These are phyloP conservation scores for Ceratobasidium sp. DNA, from an alignment of 1,284 basidiomycete species.

Conservation along the genomic window DNA sequence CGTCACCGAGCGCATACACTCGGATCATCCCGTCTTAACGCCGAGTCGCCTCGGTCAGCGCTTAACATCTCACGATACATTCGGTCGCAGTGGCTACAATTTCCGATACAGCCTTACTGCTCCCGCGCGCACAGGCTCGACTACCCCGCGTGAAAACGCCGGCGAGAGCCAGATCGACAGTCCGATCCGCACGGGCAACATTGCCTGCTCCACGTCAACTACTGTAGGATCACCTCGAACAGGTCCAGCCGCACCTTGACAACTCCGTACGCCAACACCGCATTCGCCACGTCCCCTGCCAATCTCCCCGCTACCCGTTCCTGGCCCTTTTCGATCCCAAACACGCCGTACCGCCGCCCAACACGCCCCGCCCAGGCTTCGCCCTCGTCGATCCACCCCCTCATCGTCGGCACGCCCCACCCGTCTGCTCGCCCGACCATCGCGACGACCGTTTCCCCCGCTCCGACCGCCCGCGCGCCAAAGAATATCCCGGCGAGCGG, in stretches of 20 bases:
- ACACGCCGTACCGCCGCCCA: slow-evolving; percentile 81
- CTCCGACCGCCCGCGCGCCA: slow-evolving; percentile 71
- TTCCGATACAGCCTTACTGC: neutral
- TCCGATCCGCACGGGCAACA: slow-evolving; percentile 80
- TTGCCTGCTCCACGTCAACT: too few species aligned
- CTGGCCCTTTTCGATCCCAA: slow-evolving; percentile 74
- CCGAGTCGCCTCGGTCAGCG: too few species aligned
- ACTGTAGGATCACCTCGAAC: too few species aligned
- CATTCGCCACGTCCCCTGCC: slow-evolving; percentile 78
- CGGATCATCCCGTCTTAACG: too few species aligned
- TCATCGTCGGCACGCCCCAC: slow-evolving; percentile 58
- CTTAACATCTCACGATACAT: too few species aligned
- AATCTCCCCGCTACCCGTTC: slow-evolving; percentile 54
- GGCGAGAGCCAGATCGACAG: slow-evolving; percentile 80
- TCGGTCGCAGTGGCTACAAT: too few species aligned
- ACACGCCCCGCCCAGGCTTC: slow-evolving; percentile 75
- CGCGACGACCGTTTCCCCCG: slow-evolving; percentile 76
- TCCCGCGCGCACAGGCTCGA: slow-evolving; percentile 66
- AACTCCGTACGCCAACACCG: slow-evolving; percentile 83
- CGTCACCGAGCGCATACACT: too few species aligned
- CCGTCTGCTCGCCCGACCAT: neutral
- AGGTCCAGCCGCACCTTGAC: slow-evolving; percentile 81
- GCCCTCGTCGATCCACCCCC: slow-evolving; percentile 78
- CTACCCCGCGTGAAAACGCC: slow-evolving; percentile 71
- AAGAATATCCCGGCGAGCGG: slow-evolving; percentile 84